Conservation (phyloP, 106 monocot genomes). For the Hemerocallis citrina region DNA sequence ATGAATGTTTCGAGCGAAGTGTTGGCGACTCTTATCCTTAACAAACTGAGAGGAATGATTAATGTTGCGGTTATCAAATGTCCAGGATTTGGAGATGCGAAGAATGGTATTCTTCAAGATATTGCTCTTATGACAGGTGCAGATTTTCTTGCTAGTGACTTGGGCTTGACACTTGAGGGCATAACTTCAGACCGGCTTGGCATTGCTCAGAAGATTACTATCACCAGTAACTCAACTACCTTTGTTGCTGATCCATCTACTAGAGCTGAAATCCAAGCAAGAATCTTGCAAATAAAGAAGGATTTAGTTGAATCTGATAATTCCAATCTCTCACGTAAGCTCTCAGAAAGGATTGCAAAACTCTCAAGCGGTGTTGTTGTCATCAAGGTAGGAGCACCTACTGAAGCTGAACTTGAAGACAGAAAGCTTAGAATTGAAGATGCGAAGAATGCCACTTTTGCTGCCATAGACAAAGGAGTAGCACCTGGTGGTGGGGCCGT, state of each 20-base stretch:
- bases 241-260: no score
- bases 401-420: conserved; percentile 93
- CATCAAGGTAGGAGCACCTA: conserved; percentile 77
- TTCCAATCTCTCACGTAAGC: no score
- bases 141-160: no score
- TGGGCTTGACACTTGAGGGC: no score
- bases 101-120: conserved; percentile 91
- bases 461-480: conserved; percentile 90
- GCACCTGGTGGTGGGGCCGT: conserved; percentile 87
- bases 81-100: conserved; percentile 88
- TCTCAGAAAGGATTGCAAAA: no score
- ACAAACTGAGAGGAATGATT: conserved; percentile 73
- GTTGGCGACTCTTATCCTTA: conserved; percentile 63
- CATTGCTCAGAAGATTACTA: no score
- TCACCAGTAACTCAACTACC: no score
- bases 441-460: conserved; percentile 94
- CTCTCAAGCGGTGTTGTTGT: no score
- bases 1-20: conserved; percentile 80
- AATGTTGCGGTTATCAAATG: conserved; percentile 90
- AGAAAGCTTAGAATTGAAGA: conserved; percentile 90
- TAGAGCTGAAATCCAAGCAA: no score
- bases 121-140: conserved; percentile 97
- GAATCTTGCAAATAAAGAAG: no score
- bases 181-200: no score
- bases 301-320: no score